These are phyloP conservation scores for Bigelowiella natans DNA, from an alignment of 78 protist genomes.

Conservation along the genomic window DNA sequence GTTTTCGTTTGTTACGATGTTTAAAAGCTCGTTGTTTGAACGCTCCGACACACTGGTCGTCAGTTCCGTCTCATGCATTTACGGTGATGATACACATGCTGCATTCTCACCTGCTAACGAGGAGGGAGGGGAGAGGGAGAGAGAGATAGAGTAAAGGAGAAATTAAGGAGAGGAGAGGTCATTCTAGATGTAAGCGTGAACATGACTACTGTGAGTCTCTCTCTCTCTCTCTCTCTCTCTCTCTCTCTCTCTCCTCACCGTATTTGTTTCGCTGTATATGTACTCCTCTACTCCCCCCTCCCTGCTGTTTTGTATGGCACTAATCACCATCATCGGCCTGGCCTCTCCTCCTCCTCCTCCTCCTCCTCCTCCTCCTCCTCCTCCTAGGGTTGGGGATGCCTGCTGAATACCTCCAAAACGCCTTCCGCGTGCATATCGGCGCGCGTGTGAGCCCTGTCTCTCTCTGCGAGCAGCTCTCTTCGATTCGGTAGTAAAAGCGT, in stretches of 20 bases:
- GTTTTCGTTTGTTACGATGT: too few relatives aligned
- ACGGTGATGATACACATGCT: too few relatives aligned
- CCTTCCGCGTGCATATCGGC: not conserved
- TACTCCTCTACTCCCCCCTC: not conserved
- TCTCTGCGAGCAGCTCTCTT: too few relatives aligned
- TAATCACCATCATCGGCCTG: too few relatives aligned
- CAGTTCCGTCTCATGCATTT: slow-evolving; percentile 21
- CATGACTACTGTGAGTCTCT: not conserved
- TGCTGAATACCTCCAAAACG: not conserved
- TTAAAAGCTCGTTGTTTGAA: slow-evolving; percentile 16
- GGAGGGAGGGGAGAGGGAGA: not conserved
- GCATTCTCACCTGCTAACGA: too few relatives aligned
- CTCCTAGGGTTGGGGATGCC: not conserved
- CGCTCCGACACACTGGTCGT: slow-evolving; percentile 23
- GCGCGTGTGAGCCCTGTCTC: not conserved
- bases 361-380: not conserved
- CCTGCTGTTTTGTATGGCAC: too few relatives aligned
- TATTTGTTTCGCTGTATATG: not conserved
- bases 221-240: not conserved
- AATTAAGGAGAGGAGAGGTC: too few relatives aligned
- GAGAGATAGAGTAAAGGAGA: too few relatives aligned
- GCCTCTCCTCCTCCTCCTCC: not conserved
- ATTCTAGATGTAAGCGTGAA: not conserved
- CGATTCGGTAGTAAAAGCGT: too few relatives aligned
- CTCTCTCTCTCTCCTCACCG: not conserved